A percentile compares a stretch with the other conserved stretches of the same genome.
phyloP scores from a whole-genome alignment of 768 basidiomycete genomes.

The Pleurotus pulmonarius region DNA sequence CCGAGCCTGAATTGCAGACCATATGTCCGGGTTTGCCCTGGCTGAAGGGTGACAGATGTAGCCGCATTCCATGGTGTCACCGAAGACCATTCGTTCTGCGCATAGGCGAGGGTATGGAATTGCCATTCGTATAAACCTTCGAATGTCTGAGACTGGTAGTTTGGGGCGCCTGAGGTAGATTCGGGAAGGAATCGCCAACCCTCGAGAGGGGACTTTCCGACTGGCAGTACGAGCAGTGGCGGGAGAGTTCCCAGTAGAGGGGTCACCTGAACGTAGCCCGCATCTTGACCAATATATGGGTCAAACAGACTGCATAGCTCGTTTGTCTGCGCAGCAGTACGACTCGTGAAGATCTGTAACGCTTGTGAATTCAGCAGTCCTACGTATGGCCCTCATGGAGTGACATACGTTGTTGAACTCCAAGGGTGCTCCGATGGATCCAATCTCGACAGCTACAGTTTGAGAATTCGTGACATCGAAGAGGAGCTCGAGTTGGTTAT shows the following conservation, averaged over 20 bases:
- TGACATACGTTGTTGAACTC: constrained; percentile 52
- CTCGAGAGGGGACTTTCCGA: constrained; percentile 46
- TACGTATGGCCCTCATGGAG: background rate
- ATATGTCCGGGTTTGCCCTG: constrained; percentile 47
- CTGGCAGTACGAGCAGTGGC: constrained; percentile 46
- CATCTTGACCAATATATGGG: constrained; percentile 55
- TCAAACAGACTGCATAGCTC: constrained; percentile 50
- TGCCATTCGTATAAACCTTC: constrained; percentile 60
- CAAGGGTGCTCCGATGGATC: constrained; percentile 46
- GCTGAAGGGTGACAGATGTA: constrained; percentile 41
- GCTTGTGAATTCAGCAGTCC: background rate
- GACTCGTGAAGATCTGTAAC: constrained; percentile 49
- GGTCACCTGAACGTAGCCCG: constrained; percentile 49
- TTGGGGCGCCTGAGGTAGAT: constrained; percentile 38
- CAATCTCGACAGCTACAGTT: constrained; percentile 45
- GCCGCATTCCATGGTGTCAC: constrained; percentile 54
- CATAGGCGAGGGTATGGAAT: constrained; percentile 54
- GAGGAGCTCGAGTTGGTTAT: constrained; percentile 38
- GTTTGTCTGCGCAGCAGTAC: constrained; percentile 50
- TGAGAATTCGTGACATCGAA: constrained; percentile 51
- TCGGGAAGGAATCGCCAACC: constrained; percentile 58
- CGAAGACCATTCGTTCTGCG: constrained; percentile 49
- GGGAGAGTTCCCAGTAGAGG: constrained; percentile 53
- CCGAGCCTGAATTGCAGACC: constrained; percentile 51
- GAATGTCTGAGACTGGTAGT: constrained; percentile 58